phyloP scores from a whole-genome alignment of 208 protist genomes.

The Leishmania major region DNA sequence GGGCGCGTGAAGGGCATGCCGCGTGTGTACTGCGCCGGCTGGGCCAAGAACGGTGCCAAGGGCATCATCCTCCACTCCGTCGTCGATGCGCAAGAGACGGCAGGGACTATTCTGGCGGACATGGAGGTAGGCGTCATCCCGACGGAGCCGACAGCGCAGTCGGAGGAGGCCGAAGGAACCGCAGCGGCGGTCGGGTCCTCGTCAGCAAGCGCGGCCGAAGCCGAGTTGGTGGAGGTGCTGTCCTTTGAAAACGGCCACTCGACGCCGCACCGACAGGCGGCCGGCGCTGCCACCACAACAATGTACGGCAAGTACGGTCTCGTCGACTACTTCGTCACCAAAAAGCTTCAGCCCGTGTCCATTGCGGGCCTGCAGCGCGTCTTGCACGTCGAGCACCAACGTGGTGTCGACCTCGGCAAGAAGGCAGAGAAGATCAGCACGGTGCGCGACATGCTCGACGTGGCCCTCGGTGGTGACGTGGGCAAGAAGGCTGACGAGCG shows the following conservation, averaged over 20 bases:
- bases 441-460: conserved; percentile 83
- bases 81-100: conserved; percentile 83
- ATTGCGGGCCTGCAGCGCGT: conserved; percentile 84
- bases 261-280: not conserved
- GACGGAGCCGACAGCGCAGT: conserved; percentile 18
- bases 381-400: conserved; percentile 77
- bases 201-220: conserved; percentile 1
- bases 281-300: conserved; percentile 22
- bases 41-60: conserved; percentile 91
- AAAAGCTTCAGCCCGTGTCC: conserved; percentile 81
- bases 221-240: not conserved
- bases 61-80: conserved; percentile 90
- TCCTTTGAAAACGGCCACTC: not conserved
- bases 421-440: conserved; percentile 75
- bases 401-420: conserved; percentile 86
- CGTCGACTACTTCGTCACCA: conserved; percentile 81
- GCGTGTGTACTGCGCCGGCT: conserved; percentile 91
- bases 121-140: conserved; percentile 53
- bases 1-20: conserved; percentile 73
- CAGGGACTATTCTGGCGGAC: conserved; percentile 61
- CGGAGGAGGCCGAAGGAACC: conserved; percentile 15
- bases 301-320: conserved; percentile 87
- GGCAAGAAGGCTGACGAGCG: conserved; percentile 70
- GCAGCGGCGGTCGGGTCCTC: not conserved
- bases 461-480: conserved; percentile 80